A percentile compares a stretch with the other conserved stretches of the same genome.
Conservation (phyloP, 495 filamentous ascomycete species). For the Talaromyces proteolyticus region DNA sequence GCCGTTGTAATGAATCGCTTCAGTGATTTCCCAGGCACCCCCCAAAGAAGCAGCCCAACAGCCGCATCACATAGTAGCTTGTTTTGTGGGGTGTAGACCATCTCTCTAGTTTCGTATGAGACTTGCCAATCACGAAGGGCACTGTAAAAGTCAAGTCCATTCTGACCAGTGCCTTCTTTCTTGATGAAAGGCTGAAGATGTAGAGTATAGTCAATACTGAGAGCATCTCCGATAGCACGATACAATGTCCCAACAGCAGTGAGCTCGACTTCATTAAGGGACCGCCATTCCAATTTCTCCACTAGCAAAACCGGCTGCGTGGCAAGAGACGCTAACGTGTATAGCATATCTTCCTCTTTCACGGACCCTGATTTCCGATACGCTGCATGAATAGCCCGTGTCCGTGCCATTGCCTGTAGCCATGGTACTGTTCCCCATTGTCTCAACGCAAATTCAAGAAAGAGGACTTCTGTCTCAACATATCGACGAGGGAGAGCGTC, state of each 20-base stretch:
- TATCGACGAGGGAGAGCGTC: slow-evolving; percentile 53
- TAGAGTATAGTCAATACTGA: neutral
- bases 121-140: neutral
- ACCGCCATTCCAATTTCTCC: slow-evolving; percentile 57
- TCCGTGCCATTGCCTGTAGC: slow-evolving; percentile 51
- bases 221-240: slow-evolving; percentile 55
- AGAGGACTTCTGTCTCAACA: slow-evolving; percentile 55
- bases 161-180: neutral
- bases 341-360: slow-evolving; percentile 59
- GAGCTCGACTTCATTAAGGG: slow-evolving; percentile 52
- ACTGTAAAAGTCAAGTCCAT: neutral
- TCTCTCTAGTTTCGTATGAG: neutral
- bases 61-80: neutral
- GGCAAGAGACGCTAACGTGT: slow-evolving; percentile 58
- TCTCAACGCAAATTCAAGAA: slow-evolving; percentile 47
- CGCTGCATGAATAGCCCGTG: slow-evolving; percentile 58
- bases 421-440: slow-evolving; percentile 42
- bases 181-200: neutral
- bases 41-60: neutral
- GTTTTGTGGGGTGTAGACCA: neutral
- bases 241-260: slow-evolving; percentile 61
- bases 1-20: neutral
- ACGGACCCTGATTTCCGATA: slow-evolving; percentile 56
- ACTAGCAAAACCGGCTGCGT: slow-evolving; percentile 53
- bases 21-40: neutral